These are phyloP conservation scores for Atkinsonella hypoxylon DNA, from an alignment of 2,329 filamentous ascomycete genomes.

Conservation along the genomic window DNA sequence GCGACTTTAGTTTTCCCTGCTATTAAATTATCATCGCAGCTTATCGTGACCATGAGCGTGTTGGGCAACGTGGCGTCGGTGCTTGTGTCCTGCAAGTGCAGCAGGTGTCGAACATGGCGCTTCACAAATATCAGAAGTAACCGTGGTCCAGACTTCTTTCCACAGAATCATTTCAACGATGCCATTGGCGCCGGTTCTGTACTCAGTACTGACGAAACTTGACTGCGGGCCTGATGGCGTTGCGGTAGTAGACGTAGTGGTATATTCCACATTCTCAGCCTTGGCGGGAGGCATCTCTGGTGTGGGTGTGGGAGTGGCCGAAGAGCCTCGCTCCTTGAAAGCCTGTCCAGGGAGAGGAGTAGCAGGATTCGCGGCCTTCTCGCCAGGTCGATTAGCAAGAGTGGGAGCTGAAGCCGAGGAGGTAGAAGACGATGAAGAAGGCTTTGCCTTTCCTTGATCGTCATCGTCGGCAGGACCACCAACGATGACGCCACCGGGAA, in stretches of 20 bases:
- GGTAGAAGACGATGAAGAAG: conserved; percentile 1
- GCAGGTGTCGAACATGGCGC: conserved; percentile 25
- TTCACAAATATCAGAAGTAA: conserved; percentile 29
- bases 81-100: conserved; percentile 15
- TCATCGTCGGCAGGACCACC: conserved; percentile 3
- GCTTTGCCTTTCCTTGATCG: neutral
- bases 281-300: neutral
- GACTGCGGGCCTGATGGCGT: conserved; percentile 15
- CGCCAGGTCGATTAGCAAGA: conserved; percentile 26
- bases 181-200: conserved; percentile 35
- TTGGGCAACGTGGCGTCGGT: conserved; percentile 20
- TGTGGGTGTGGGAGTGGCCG: neutral
- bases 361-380: conserved; percentile 19
- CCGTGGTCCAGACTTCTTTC: conserved; percentile 42
- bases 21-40: conserved; percentile 12
- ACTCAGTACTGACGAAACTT: conserved; percentile 37
- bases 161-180: conserved; percentile 44
- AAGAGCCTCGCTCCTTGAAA: conserved; percentile 22
- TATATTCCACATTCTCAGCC: conserved; percentile 3
- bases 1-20: conserved; percentile 5
- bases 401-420: conserved; percentile 10
- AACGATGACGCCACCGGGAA: conserved; percentile 51
- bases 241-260: conserved; percentile 7
- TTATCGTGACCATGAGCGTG: conserved; percentile 27
- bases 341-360: conserved; percentile 29